Evolutionary conservation across 768 basidiomycete genomes (phyloP).

Genomic region (Tricholoma saponaceum): DNA sequence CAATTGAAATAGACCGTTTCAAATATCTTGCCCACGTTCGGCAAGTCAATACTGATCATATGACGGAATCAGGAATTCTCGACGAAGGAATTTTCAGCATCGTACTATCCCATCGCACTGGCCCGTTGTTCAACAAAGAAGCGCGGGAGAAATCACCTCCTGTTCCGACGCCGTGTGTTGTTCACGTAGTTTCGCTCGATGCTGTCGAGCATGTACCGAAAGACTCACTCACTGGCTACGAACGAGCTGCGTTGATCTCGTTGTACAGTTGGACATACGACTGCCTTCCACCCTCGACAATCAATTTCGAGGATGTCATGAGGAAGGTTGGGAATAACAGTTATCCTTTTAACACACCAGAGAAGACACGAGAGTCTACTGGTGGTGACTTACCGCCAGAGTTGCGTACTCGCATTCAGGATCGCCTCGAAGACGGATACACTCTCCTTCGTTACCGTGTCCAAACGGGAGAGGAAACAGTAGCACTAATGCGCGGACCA

Average conservation of each 20-base stretch:
- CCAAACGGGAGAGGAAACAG: background rate
- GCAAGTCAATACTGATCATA: background rate
- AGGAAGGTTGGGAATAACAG: background rate
- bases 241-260: slow-evolving; percentile 1
- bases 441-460: background rate
- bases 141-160: background rate
- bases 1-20: no score
- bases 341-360: background rate
- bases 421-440: background rate
- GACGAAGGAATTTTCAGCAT: background rate
- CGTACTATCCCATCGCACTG: background rate
- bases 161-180: background rate
- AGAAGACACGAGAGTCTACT: no score
- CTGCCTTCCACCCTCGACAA: background rate
- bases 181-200: background rate
- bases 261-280: slow-evolving; percentile 5
- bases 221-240: background rate
- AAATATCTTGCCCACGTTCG: background rate
- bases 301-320: slow-evolving; percentile 1
- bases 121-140: background rate
- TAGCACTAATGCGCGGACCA: background rate
- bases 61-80: background rate
- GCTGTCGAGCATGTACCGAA: no score
- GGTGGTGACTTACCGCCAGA: no score
- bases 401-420: no score